Conservation (phyloP, 176 grass and related monocot genomes). For the Dendrocalamus sinicus region DNA sequence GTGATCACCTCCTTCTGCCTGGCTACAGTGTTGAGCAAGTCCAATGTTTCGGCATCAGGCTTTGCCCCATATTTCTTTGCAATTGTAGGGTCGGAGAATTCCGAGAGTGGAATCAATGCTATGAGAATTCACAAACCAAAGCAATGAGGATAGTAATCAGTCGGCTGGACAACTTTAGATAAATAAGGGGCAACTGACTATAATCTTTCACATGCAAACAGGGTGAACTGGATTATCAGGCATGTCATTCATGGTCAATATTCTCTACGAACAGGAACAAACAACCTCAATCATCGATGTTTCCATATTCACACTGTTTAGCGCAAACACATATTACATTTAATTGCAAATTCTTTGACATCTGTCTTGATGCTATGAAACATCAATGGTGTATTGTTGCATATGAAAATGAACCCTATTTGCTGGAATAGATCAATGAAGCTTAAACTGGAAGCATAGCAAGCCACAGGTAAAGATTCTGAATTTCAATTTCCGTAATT, state of each 20-base stretch:
- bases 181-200: neutral
- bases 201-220: neutral
- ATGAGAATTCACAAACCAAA: slow-evolving; percentile 11
- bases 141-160: neutral
- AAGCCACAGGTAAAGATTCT: neutral
- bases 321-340: neutral
- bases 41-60: slow-evolving; percentile 82
- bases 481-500: neutral
- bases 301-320: neutral
- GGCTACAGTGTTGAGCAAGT: slow-evolving; percentile 75
- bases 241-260: neutral
- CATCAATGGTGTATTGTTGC: neutral
- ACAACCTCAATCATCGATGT: neutral
- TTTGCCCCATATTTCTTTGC: slow-evolving; percentile 85
- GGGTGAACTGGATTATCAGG: neutral
- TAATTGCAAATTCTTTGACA: neutral
- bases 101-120: slow-evolving; percentile 82
- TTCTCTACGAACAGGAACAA: neutral
- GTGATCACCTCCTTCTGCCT: slow-evolving; percentile 71
- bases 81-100: slow-evolving; percentile 59
- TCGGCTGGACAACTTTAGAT: neutral
- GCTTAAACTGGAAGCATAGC: neutral
- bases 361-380: neutral
- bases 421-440: neutral
- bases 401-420: neutral